phyloP scores from a whole-genome alignment of 352 stramenopile species.

The Pythium rishiriense region DNA sequence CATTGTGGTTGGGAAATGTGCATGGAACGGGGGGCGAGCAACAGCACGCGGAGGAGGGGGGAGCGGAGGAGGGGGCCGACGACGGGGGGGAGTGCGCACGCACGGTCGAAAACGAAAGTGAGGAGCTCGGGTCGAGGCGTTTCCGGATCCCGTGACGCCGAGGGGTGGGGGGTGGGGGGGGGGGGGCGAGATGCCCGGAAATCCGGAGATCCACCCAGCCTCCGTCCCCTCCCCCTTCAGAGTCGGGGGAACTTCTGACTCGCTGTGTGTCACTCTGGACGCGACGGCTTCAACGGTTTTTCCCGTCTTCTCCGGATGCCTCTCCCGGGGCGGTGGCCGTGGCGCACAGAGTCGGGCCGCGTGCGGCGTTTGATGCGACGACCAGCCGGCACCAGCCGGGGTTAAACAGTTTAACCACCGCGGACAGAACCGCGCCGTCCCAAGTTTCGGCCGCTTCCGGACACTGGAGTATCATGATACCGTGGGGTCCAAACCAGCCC shows the following conservation, averaged over 20 bases:
- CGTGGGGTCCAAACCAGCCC: neutral
- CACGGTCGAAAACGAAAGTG: conserved; percentile 7
- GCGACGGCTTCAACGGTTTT: neutral
- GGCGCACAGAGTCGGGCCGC: neutral
- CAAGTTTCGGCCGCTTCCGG: neutral
- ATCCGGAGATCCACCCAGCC: conserved; percentile 4
- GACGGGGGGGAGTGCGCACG: neutral
- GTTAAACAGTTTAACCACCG: neutral
- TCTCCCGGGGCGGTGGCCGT: neutral
- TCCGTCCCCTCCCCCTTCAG: neutral
- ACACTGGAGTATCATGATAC: neutral
- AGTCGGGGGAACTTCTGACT: neutral
- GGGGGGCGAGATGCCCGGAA: too few relatives aligned
- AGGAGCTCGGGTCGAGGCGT: neutral
- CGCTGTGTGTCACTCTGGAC: neutral
- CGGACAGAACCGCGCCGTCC: neutral
- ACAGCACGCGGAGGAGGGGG: neutral
- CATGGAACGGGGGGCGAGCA: conserved; percentile 8
- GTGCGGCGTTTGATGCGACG: neutral
- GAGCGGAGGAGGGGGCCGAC: neutral
- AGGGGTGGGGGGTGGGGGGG: too few relatives aligned
- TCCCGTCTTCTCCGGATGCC: conserved; percentile 2
- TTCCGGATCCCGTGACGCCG: neutral
- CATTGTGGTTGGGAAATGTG: conserved; percentile 1
- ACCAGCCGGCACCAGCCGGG: neutral